Conservation (phyloP, 257 asterid species). For the Jasminum sambac region DNA sequence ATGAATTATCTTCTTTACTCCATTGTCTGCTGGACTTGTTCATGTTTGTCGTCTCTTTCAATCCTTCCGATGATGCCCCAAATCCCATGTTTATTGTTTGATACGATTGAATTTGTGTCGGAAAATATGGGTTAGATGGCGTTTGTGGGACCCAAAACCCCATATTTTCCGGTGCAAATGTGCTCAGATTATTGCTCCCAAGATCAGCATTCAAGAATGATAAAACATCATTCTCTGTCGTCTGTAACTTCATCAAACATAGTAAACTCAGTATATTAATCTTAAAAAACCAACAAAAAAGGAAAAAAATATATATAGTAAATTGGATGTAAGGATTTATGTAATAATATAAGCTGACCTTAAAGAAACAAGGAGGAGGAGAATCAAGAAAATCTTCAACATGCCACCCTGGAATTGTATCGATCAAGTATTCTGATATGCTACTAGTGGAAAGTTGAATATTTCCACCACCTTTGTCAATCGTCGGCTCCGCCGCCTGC, state of each 20-base stretch:
- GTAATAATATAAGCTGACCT: conserved; percentile 48
- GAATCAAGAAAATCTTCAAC: conserved; percentile 81
- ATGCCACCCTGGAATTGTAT: conserved; percentile 85
- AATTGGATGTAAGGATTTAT: background rate
- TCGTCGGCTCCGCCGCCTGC: conserved; percentile 10
- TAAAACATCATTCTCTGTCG: conserved; percentile 42
- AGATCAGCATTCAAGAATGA: conserved; percentile 56
- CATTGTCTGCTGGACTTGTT: conserved; percentile 45
- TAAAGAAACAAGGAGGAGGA: conserved; percentile 47
- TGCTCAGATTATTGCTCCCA: conserved; percentile 28
- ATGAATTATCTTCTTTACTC: conserved; percentile 51
- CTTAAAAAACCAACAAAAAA: background rate
- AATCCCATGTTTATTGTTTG: conserved; percentile 32
- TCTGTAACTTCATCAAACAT: conserved; percentile 34
- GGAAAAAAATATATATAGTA: background rate
- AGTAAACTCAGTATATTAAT: background rate
- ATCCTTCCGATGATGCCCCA: conserved; percentile 40
- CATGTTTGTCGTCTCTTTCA: conserved; percentile 33
- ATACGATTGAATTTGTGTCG: conserved; percentile 37
- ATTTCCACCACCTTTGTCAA: conserved; percentile 9
- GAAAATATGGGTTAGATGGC: conserved; percentile 25
- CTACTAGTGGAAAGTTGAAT: conserved; percentile 44
- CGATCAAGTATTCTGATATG: conserved; percentile 79
- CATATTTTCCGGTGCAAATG: conserved; percentile 37
- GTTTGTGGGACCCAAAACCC: conserved; percentile 77